Evolutionary conservation across 768 basidiomycete genomes (phyloP), one percentile per base, ranked within the genome.

Genomic region (Termitomyces sp.): DNA sequence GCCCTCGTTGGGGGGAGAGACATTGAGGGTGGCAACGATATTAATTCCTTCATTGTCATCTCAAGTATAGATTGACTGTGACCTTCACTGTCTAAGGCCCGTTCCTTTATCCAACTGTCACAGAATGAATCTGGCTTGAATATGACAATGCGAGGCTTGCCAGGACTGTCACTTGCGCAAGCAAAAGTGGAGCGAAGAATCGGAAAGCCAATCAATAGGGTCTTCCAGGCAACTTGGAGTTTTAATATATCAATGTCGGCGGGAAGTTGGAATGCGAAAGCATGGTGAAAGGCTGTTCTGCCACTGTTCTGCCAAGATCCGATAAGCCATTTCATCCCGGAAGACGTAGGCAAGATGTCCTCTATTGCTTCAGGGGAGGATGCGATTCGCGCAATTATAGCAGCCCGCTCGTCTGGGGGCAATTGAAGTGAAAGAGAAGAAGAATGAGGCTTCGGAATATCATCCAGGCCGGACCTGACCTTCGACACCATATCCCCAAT

Each of bases 141-240:
- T 5, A 58, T 63, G 15, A 71, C 66, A 12, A 72, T 53, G 16
- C 68, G 61, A 32, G 67, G 66, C 39, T 68, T 64, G 7, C 49
- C 29, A 27, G 33, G 12, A 25, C 51, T 54, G n/a, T 62, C 67
- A 15, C 48, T 56, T n/a, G 62, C 60, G 39, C 57, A 65, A n/a
- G 69, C 69, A 54, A 76, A 75, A 1, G 77, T 77, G 13, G 78
- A 76, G 29, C 77, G 71, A 25, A 79, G 63, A 29, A 80, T 69
- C 4, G 73, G 64, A 56, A 74, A 75, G 15, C 64, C 65, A 2
- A 57, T 53, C 25, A 74, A 31, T 41, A 80, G 64, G 23, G 60
- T 57, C 38, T 61, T 60, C 78, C 78, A 80, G 3, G 77, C 71
- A 9, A 32, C 52, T 45, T 54, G 63, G 7, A 79, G 59, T 40